Base-by-base conservation (phyloP, 345 rosid genomes). In the Cardamine chenopodiifolia region DNA sequence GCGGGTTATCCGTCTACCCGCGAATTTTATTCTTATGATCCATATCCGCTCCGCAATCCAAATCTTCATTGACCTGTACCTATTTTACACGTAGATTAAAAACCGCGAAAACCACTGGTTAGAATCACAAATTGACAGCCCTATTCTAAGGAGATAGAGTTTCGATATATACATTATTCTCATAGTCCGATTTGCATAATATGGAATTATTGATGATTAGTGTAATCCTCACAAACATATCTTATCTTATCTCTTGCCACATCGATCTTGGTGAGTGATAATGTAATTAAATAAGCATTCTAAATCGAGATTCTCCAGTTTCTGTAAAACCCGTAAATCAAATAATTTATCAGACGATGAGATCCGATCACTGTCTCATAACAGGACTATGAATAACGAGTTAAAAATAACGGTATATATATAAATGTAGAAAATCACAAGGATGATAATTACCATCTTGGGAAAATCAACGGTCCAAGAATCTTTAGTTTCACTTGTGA, bases 231-330 rank as follows among this genome's bases (percentile, higher is more conserved):
- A 48, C 45, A 22, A 26, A 11, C 19, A 61, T 39, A 39, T 37
- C 71, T 65, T 42, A 73, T 73, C 71, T 66, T 17, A 57, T 74
- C 67, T 47, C 29, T 20, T 34, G 23, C 60, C 59, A 74, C 66
- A 66, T 58, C 25, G 66, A 58, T 23, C 31, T 73, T 55, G 71
- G n/a, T 65, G 57, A 40, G 15, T 54, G 70, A 63, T 63, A 31
- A 63, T 44, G 37, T 26, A 60, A 48, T n/a, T 22, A 22, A 70
- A 22, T 47, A 53, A 44, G 48, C 32, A 22, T 32, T 32, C 42
- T 17, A 31, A 22, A 42, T 69, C 42, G 6, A 35, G 29, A 50
- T 62, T 25, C 42, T 40, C 53, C 13, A 55, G 4, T 18, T 34
- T 61, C 52, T 37, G 28, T 71, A 12, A 25, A 49, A 34, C 34